These are phyloP conservation scores for Fusarium lateritium DNA, from an alignment of 2,329 filamentous ascomycete species.

Conservation along the genomic window DNA sequence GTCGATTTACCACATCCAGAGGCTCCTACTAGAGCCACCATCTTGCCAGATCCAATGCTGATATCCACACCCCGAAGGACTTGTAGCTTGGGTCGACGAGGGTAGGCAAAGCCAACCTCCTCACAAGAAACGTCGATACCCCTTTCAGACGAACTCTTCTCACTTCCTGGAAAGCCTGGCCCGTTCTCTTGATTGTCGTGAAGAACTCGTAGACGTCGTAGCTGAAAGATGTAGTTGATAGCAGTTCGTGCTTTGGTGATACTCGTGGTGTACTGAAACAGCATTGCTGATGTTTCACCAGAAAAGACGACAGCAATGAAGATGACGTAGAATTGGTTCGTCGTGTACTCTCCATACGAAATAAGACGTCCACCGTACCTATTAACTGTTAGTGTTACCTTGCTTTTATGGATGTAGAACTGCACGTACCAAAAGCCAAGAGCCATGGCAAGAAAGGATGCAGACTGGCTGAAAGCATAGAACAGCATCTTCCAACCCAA, in stretches of 20 bases:
- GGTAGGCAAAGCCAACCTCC: slow-evolving; percentile 71
- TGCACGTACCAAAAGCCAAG: slow-evolving; percentile 56
- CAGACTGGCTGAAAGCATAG: slow-evolving; percentile 59
- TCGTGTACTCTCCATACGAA: slow-evolving; percentile 62
- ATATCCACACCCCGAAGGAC: slow-evolving; percentile 59
- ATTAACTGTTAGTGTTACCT: not conserved
- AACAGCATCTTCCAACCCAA: slow-evolving; percentile 59
- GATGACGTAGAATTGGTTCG: slow-evolving; percentile 64
- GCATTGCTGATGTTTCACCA: slow-evolving; percentile 57
- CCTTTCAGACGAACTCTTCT: slow-evolving; percentile 35
- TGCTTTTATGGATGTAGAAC: not conserved
- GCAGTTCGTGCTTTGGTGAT: slow-evolving; percentile 65
- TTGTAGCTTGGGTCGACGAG: slow-evolving; percentile 55
- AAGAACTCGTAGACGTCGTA: slow-evolving; percentile 53
- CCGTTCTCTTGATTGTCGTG: slow-evolving; percentile 50
- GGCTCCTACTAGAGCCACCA: slow-evolving; percentile 69
- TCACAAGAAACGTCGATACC: slow-evolving; percentile 62
- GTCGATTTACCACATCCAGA: slow-evolving; percentile 74
- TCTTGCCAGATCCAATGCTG: slow-evolving; percentile 61
- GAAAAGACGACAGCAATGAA: slow-evolving; percentile 66
- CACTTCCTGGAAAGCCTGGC: not conserved
- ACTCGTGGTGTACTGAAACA: slow-evolving; percentile 66
- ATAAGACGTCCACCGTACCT: slow-evolving; percentile 59
- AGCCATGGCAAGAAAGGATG: slow-evolving; percentile 57
- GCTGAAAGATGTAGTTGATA: slow-evolving; percentile 64